Evolutionary conservation across 441 rosid species (phyloP), one percentile per base, ranked within the genome.

Genomic region (Theobroma grandiflorum): DNA sequence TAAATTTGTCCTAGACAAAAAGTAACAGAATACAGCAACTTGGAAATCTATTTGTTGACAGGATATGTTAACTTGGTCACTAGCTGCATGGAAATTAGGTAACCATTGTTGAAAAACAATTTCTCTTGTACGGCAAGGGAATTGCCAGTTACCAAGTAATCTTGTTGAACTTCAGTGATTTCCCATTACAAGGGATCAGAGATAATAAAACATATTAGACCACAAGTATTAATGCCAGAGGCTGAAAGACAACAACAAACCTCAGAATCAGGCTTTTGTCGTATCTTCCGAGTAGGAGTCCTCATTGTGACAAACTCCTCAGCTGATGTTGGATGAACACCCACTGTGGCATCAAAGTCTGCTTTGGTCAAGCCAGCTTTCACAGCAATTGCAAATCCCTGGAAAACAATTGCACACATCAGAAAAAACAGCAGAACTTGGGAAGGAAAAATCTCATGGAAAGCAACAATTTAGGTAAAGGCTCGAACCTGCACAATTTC

Each of bases 241-340:
- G 76, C 50, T 62, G 35, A 9, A 42, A 72, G 65, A 50, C 78
- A 50, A 20, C 61, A 38, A 80, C 89, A 84, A 79, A 91, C 96
- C 93, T 92, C 88, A n/a, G 90, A 81, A 57, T 80, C 78, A 70
- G 91, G 80, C 75, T 78, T 78, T 66, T 82, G 84, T 84, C 97
- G 89, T 75, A 92, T 85, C 84, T 92, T 93, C 73, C 95, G 87
- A 72, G 94, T 87, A 76, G 97, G 95, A 38, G 89, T 88, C 86
- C 99, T 92, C 98, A 93, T 90, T 5, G 97, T 96, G 76, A 96
- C 98, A 65, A 96, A 87, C 85, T 93, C 98, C 88, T 96, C 98
- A 22, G 95, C 94, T 0, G 97, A 83, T 70, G 97, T 95, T 11
- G 98, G 99, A 73, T 95, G 97, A 86, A 96, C 79, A 84, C 98